Percentiles rank a stretch among this genome's conserved stretches.
phyloP scores from a whole-genome alignment of 345 rosid species.

The Brassica incana region DNA sequence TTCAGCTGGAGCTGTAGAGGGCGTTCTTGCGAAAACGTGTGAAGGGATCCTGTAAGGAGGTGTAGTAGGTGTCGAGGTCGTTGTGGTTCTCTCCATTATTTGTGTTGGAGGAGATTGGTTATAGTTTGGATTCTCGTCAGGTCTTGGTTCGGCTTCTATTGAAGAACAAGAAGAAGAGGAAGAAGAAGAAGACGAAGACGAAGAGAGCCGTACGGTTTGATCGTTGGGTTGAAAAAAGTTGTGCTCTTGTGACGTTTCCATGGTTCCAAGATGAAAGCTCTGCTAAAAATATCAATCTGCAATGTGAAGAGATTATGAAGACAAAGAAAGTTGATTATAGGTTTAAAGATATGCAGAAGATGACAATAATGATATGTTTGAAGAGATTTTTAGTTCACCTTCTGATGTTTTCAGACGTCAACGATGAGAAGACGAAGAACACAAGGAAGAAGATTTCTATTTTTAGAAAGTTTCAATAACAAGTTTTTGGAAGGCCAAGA shows the following conservation, averaged over 20 bases:
- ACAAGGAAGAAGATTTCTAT: constrained; percentile 19
- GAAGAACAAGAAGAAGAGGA: constrained; percentile 41
- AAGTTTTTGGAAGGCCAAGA: constrained; percentile 15
- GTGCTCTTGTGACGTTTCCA: constrained; percentile 36
- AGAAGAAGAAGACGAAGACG: background rate
- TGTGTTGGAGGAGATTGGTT: constrained; percentile 51
- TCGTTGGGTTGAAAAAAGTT: constrained; percentile 23
- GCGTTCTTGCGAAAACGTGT: constrained; percentile 53
- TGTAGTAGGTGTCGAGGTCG: constrained; percentile 15
- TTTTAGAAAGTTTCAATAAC: constrained; percentile 9
- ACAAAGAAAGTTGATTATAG: background rate
- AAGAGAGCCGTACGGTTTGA: constrained; percentile 24
- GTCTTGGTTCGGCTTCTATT: constrained; percentile 36
- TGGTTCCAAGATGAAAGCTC: background rate
- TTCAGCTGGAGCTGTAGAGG: constrained; percentile 51
- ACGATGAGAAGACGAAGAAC: constrained; percentile 33
- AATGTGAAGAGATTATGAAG: background rate
- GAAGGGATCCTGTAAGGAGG: constrained; percentile 60
- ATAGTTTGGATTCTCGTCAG: constrained; percentile 15
- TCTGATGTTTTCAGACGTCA: background rate
- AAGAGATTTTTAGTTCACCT: constrained; percentile 16
- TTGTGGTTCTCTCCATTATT: constrained; percentile 48
- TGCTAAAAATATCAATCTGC: constrained; percentile 10
- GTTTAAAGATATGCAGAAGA: background rate
- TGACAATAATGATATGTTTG: background rate